A percentile compares a stretch with the other conserved stretches of the same genome.
Evolutionary conservation across 768 basidiomycete genomes (phyloP).

Genomic region (Nidularia pulvinata): DNA sequence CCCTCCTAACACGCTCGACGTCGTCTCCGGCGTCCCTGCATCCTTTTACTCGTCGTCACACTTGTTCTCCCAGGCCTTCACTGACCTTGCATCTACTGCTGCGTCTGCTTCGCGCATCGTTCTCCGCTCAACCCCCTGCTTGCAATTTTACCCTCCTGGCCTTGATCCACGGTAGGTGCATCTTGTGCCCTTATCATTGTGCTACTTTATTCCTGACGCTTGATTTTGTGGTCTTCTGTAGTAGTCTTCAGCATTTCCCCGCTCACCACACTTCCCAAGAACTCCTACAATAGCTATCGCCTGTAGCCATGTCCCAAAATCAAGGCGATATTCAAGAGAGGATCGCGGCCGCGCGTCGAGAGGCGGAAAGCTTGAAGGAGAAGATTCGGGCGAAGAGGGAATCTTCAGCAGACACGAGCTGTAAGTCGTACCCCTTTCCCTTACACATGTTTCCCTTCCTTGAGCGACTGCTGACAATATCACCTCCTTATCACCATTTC

Average conservation of each 20-base stretch:
- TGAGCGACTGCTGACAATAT: background rate
- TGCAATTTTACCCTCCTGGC: too few relatives aligned
- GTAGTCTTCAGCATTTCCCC: too few relatives aligned
- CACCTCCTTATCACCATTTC: slow-evolving; percentile 1
- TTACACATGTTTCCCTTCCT: slow-evolving; percentile 7
- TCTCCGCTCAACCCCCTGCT: too few relatives aligned
- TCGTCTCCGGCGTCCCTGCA: background rate
- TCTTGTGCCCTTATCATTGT: too few relatives aligned
- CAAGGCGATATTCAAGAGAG: slow-evolving; percentile 88
- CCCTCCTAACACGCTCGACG: background rate
- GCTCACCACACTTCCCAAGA: too few relatives aligned
- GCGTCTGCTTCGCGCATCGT: too few relatives aligned
- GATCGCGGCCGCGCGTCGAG: slow-evolving; percentile 95
- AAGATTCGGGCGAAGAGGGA: slow-evolving; percentile 97
- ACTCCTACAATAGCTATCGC: background rate
- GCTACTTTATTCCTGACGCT: too few relatives aligned
- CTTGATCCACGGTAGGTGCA: too few relatives aligned
- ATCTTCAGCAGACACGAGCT: slow-evolving; percentile 95
- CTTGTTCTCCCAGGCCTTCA: background rate
- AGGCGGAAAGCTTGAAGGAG: slow-evolving; percentile 97
- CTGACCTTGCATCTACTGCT: too few relatives aligned
- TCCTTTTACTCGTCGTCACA: background rate
- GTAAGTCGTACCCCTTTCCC: slow-evolving; percentile 50
- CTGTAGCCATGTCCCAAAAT: slow-evolving; percentile 66
- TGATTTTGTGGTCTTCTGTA: too few relatives aligned